Conservation (phyloP, 352 stramenopile genomes). For the Peronosclerospora sorghi region DNA sequence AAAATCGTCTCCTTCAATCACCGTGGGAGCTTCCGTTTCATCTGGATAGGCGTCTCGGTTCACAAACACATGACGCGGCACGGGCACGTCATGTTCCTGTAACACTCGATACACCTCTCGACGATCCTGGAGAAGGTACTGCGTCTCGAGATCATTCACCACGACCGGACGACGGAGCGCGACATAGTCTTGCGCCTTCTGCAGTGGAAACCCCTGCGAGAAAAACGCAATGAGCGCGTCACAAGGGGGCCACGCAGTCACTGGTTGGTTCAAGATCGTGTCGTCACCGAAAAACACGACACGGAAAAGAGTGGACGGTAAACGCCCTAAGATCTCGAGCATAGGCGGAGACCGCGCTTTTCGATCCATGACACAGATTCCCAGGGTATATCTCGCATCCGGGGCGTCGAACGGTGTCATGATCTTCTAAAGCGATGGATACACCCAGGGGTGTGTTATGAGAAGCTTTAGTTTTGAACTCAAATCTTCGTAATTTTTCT, state of each 20-base stretch:
- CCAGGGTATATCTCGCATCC: slow-evolving; percentile 58
- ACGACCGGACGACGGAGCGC: slow-evolving; percentile 89
- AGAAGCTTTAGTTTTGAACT: no score
- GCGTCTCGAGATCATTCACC: slow-evolving; percentile 95
- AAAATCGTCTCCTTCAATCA: slow-evolving; percentile 71
- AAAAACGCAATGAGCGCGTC: slow-evolving; percentile 99
- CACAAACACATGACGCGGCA: slow-evolving; percentile 91
- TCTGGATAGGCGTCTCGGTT: slow-evolving; percentile 87
- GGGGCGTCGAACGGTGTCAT: slow-evolving; percentile 13
- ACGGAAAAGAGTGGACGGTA: slow-evolving; percentile 86
- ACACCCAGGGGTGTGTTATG: no score
- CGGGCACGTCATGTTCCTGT: slow-evolving; percentile 87
- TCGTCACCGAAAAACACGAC: slow-evolving; percentile 97
- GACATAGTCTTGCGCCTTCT: slow-evolving; percentile 96
- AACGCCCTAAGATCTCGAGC: slow-evolving; percentile 89
- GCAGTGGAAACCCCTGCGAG: slow-evolving; percentile 94
- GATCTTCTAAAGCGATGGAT: no score
- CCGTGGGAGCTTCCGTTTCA: slow-evolving; percentile 17
- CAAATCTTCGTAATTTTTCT: no score
- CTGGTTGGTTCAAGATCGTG: slow-evolving; percentile 88
- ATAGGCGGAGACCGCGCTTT: slow-evolving; percentile 93
- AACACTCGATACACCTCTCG: slow-evolving; percentile 92
- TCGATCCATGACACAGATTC: slow-evolving; percentile 98
- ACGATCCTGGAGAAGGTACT: slow-evolving; percentile 92
- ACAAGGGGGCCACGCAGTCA: slow-evolving; percentile 90